Evolutionary conservation across 495 filamentous ascomycete species (phyloP), one percentile per base, ranked within the genome.

Genomic region (Durotheca rogersii): DNA sequence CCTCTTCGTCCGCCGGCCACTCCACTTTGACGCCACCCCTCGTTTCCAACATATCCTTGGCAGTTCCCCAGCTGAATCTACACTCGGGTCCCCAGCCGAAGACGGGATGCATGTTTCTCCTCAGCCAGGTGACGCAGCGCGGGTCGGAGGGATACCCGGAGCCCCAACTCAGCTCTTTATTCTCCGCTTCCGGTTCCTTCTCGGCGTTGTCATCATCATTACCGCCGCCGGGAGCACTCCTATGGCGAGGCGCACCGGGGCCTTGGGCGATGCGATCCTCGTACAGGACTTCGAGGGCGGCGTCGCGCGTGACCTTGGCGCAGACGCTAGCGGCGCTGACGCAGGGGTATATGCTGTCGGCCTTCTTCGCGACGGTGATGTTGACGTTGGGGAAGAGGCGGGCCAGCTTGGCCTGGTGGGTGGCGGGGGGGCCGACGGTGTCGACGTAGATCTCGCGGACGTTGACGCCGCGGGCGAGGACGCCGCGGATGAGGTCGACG

Each of bases 41-140:
- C 17, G 67, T 61, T 47, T 97, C 94, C 1, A 98, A 65, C 82
- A 96, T 81, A 64, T 96, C 90, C 66, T 90, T 97, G 7, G 86
- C 88, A 0, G 93, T 96, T 5, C 87, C 87, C 93, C 93, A 98
- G 61, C 89, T 93, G 53, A 96, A 96, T 25, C 93, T 77, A 61
- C 88, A 91, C 69, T 96, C 89, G 15, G 78, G 82, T 1, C 90
- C 89, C 94, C 94, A 98, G 10, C 93, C 93, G 72, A 97, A 98
- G 0, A 96, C 74, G 10, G 87, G 87, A 52, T 98, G 84, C 85
- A 96, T 95, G 54, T 88, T 89, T 29, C 67, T 71, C 69, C 82
- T 86, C 46, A 98, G 54, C 93, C 94, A 98, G 9, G 66, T 66
- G 12, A 85, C 81, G 59, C 88, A 91, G 51, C 86, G 81, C 23